Base-by-base conservation (phyloP, 2,329 filamentous ascomycete species). In the Hypoxylon rubiginosum region DNA sequence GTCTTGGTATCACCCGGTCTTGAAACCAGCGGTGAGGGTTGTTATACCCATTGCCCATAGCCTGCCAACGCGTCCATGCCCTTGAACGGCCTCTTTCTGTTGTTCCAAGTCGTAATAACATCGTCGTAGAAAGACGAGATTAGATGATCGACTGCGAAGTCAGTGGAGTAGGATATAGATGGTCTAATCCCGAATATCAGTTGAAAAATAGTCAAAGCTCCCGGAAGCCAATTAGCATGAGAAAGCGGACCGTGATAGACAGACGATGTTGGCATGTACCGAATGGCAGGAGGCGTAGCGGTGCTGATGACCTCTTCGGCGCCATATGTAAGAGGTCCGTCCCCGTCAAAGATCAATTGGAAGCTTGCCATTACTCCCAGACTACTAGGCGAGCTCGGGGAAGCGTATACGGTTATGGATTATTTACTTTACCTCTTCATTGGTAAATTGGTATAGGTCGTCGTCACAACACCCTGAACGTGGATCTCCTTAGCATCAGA, bases 1-100 rank as follows among this genome's bases (percentile, higher is more conserved):
- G 65, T 61, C 68, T 68, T 70, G 65, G 68, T 69, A 62, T 69
- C 57, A 64, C 64, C 65, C 53, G 62, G 54, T 57, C 57, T 61
- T 52, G 55, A 68, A 71, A 71, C 66, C 68, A 68, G 68, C 68
- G 68, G 68, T 71, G 68, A 71, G 67, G 61, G 48, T 61, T 24
- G 63, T 69, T 54, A 68, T 65, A 53, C 57, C 58, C 55, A 26
- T 66, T 50, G n/a, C n/a, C n/a, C n/a, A n/a, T n/a, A n/a, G 21
- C 48, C 41, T 48, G 26, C 53, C 50, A 50, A 36, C 36, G 50
- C 36, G 58, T 41, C 52, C 46, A n/a, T 51, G 46, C 54, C 45
- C 63, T 43, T 34, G 39, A 43, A 32, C 51, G n/a, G 56, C 39
- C 34, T 36, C 46, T n/a, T 28, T 46, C 48, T 45, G 55, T 34